phyloP scores from a whole-genome alignment of 2,329 filamentous ascomycete species.

The Trichophyton rubrum region DNA sequence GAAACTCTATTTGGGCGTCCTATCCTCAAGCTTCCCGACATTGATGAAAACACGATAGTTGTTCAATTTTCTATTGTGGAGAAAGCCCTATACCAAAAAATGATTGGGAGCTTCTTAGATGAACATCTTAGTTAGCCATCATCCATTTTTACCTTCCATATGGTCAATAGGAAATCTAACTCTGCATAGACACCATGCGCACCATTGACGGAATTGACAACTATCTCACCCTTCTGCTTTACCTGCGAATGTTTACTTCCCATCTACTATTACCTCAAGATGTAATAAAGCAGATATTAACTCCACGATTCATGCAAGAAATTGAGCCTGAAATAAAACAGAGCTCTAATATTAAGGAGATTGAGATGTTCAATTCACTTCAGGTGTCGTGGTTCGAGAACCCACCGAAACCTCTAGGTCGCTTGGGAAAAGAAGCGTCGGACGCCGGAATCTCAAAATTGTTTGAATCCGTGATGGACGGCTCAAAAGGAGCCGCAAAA shows the following conservation, averaged over 20 bases:
- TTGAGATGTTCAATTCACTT: conserved; percentile 16
- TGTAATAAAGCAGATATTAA: conserved; percentile 34
- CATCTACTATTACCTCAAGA: conserved; percentile 39
- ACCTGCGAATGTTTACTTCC: conserved; percentile 40
- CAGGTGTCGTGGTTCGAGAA: neutral
- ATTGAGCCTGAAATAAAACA: conserved; percentile 26
- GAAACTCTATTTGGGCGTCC: conserved; percentile 42
- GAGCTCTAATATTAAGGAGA: conserved; percentile 14
- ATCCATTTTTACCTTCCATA: neutral
- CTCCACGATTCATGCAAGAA: conserved; percentile 33
- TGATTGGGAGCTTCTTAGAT: conserved; percentile 32
- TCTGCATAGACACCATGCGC: neutral
- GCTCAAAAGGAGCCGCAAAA: conserved; percentile 14
- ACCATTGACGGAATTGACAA: neutral
- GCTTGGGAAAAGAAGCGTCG: neutral
- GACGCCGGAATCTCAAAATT: neutral
- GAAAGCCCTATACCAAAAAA: conserved; percentile 41
- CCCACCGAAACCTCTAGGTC: neutral
- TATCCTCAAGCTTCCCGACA: conserved; percentile 42
- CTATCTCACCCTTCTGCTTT: conserved; percentile 35
- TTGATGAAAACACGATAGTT: conserved; percentile 31
- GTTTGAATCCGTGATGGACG: neutral
- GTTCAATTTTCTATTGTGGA: conserved; percentile 43
- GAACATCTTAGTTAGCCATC: conserved; percentile 16
- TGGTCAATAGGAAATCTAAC: neutral